Conservation (phyloP, 176 grass and related monocot species). For the Hsuehochloa calcarea region DNA sequence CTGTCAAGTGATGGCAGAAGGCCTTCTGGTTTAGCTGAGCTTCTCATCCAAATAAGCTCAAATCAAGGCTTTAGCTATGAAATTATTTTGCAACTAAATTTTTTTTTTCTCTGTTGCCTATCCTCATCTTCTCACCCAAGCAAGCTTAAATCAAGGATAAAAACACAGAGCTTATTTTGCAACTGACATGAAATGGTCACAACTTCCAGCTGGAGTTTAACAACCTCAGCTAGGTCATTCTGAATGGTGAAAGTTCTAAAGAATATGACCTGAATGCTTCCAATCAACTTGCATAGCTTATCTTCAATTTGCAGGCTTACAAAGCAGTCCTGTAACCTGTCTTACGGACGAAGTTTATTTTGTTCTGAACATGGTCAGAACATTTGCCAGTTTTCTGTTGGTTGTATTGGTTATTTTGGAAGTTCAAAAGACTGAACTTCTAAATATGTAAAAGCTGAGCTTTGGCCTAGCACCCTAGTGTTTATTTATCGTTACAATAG, state of each 20-base stretch:
- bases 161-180: neutral
- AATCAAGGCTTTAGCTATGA: too few relatives aligned
- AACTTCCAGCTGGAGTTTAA: neutral
- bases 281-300: neutral
- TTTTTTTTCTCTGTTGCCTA: neutral
- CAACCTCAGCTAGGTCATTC: slow-evolving; percentile 6
- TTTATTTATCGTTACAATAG: neutral
- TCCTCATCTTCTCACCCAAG: neutral
- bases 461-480: neutral
- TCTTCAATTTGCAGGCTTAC: neutral
- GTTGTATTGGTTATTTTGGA: neutral
- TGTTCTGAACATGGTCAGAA: neutral
- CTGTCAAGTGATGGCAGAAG: too few relatives aligned
- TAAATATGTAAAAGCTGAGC: slow-evolving; percentile 1
- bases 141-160: neutral
- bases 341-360: neutral
- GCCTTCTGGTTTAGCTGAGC: too few relatives aligned
- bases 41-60: too few relatives aligned
- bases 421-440: neutral
- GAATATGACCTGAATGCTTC: neutral
- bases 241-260: neutral
- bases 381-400: neutral
- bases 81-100: neutral
- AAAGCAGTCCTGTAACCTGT: neutral
- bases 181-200: neutral